These are phyloP conservation scores for Porpolomopsis calyptriformis DNA, from an alignment of 768 basidiomycete genomes.

Conservation along the genomic window DNA sequence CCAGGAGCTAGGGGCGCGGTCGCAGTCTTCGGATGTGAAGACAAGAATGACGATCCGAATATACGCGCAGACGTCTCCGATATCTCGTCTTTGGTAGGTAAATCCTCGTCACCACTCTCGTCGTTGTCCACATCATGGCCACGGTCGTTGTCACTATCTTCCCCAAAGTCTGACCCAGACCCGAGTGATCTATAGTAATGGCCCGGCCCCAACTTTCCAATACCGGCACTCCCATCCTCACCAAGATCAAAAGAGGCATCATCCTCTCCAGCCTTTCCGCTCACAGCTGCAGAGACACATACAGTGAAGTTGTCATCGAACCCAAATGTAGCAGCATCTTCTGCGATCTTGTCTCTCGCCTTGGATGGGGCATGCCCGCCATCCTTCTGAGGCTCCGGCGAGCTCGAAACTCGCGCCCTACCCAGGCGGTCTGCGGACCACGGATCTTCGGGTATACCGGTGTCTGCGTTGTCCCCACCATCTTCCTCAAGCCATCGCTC, in stretches of 20 bases:
- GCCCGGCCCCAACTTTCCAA: constrained; percentile 14
- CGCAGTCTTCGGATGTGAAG: not conserved
- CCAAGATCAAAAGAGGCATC: constrained; percentile 13
- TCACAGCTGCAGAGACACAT: constrained; percentile 52
- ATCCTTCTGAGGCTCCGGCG: no score
- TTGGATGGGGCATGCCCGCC: no score
- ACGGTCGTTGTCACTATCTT: constrained; percentile 20
- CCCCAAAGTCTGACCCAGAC: constrained; percentile 50
- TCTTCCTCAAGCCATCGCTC: constrained; percentile 54
- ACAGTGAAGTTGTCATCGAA: constrained; percentile 79
- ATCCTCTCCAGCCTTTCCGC: constrained; percentile 16
- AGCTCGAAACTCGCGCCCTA: no score
- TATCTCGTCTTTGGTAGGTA: constrained; percentile 43
- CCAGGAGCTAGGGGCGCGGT: not conserved
- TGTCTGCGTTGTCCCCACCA: constrained; percentile 19
- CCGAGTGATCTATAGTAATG: constrained; percentile 50
- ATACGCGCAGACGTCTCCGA: constrained; percentile 37
- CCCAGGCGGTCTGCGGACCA: constrained; percentile 19
- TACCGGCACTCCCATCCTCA: constrained; percentile 12
- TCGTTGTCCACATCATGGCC: constrained; percentile 9
- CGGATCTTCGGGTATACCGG: constrained; percentile 21
- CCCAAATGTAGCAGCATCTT: constrained; percentile 16
- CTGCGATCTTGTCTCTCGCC: not conserved
- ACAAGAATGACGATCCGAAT: constrained; percentile 27
- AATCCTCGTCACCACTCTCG: constrained; percentile 23